phyloP scores from a whole-genome alignment of 2,329 filamentous ascomycete species.

The Pleomassaria siparia region DNA sequence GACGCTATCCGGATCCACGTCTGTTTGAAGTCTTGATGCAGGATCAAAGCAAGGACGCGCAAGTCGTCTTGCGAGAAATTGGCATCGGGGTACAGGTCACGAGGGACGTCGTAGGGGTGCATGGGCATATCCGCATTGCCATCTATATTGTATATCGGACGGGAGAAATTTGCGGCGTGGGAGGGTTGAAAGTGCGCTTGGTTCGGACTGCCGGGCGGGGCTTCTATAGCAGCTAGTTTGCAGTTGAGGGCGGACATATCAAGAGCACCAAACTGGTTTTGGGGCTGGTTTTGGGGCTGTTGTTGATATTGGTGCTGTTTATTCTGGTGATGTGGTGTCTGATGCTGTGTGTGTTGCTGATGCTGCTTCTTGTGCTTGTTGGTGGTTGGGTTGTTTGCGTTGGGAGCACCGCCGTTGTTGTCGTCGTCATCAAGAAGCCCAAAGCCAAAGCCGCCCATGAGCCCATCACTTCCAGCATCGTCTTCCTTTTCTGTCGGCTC shows the following conservation, averaged over 20 bases:
- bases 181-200: not conserved
- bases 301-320: no score
- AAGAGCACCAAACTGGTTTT: no score
- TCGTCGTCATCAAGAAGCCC: not conserved
- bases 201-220: not conserved
- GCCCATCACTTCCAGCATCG: constrained; percentile 5
- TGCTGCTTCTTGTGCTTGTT: no score
- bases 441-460: not conserved
- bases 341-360: no score
- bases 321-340: no score
- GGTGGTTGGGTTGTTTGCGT: not conserved
- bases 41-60: constrained; percentile 46
- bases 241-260: not conserved
- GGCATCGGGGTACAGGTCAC: constrained; percentile 28
- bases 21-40: constrained; percentile 46
- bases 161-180: not conserved
- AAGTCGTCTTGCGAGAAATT: constrained; percentile 38
- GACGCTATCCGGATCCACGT: constrained; percentile 52
- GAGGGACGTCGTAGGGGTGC: constrained; percentile 8
- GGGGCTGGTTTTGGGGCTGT: no score
- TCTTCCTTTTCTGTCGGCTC: constrained; percentile 7
- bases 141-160: not conserved
- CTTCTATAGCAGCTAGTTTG: not conserved
- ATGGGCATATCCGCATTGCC: not conserved
- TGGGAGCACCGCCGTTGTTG: not conserved